Base-by-base conservation (phyloP, 2,329 filamentous ascomycete genomes). In the Penicillium sp. region DNA sequence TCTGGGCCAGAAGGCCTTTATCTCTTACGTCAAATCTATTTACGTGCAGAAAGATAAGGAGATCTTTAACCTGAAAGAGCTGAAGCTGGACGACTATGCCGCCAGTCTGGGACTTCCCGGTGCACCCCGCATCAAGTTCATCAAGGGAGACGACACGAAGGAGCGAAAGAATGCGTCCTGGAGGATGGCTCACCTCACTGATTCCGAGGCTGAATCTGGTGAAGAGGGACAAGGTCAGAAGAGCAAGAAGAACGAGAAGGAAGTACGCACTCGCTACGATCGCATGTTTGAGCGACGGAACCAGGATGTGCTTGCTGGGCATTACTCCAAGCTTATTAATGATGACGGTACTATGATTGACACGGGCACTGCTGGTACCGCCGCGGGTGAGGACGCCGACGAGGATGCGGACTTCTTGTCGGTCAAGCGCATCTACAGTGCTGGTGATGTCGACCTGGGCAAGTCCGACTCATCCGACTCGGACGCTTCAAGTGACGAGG, bases 271-370 rank as follows among this genome's bases (percentile, higher is more conserved):
- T 29, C 97, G 95, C 69, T 94, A 95, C 66, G 90, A 98, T 69
- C 85, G 89, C 59, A 97, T 98, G 93, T 96, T 97, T 69, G 91
- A 96, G 74, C 80, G 93, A 51, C 87, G 86, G 59, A 98, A 98
- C 70, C 91, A 97, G 70, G 90, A 96, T 64, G 87, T 98, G 29
- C 72, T 98, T 55, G 90, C 91, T n/a, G 83, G 85, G 47, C 93
- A 98, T 71, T 97, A 96, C 74, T 82, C 83, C 50, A 95, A 91
- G 63, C 79, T 98, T 54, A 83, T 97, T 51, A 77, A 77, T 43
- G 78, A 84, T 35, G 82, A 79, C 36, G 71, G 69, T 67, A 76
- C 49, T 53, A 68, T 56, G 69, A 71, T 53, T 65, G 68, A 41
- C 55, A 55, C 43, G 9, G 49, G 49, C n/a, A 56, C 64, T 29